These are phyloP conservation scores for Lichtheimia ramosa DNA, from an alignment of 371 early-diverging fungal species.

Conservation along the genomic window DNA sequence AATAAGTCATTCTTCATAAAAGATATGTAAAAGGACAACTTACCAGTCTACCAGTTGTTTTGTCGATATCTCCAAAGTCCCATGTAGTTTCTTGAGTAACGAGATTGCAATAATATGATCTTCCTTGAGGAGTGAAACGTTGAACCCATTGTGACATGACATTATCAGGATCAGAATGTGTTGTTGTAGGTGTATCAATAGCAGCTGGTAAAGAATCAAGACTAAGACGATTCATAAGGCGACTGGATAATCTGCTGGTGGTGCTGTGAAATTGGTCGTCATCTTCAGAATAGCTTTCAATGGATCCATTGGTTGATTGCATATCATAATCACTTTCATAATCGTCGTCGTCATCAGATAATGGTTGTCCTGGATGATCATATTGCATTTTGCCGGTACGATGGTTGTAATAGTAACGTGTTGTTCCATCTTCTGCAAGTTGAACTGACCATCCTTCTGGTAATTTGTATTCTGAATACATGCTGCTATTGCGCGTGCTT, in stretches of 20 bases:
- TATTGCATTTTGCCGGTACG: constrained; percentile 29
- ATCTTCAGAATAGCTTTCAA: constrained; percentile 11
- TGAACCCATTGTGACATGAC: constrained; percentile 58
- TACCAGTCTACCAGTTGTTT: constrained; percentile 39
- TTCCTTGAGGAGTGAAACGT: constrained; percentile 61
- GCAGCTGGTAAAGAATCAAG: constrained; percentile 13
- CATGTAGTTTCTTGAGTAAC: constrained; percentile 82
- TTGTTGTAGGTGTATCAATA: constrained; percentile 11
- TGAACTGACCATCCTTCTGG: constrained; percentile 46
- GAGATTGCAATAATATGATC: constrained; percentile 77
- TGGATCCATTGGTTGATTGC: background rate
- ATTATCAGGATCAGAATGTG: constrained; percentile 13
- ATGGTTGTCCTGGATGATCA: constrained; percentile 24
- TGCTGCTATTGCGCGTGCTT: constrained; percentile 5
- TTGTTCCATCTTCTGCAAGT: constrained; percentile 39
- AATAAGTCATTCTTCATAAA: too few relatives aligned
- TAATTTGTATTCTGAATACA: constrained; percentile 8
- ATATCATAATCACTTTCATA: constrained; percentile 15
- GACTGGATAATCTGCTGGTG: background rate
- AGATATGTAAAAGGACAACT: background rate
- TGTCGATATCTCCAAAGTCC: constrained; percentile 49
- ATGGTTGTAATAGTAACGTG: constrained; percentile 38
- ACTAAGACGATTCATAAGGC: constrained; percentile 6
- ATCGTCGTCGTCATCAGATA: constrained; percentile 12
- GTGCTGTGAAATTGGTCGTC: background rate